A percentile compares a stretch with the other conserved stretches of the same genome.
Evolutionary conservation across 768 basidiomycete species (phyloP).

Genomic region (Phylloporus scabripes): DNA sequence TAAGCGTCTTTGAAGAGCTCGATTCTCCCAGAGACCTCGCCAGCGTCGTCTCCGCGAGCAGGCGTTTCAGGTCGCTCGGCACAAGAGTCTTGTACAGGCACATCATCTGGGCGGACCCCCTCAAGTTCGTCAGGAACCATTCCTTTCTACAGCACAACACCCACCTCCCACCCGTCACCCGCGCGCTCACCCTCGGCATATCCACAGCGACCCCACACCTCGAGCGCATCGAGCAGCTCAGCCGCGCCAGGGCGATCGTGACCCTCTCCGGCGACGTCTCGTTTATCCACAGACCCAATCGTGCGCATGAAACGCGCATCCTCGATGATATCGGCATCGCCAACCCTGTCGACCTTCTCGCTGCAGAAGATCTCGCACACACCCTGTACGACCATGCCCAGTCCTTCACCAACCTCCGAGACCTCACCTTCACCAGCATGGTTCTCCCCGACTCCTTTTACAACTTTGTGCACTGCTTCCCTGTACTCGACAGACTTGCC

Average conservation of each 20-base stretch:
- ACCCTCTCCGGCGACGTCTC: constrained; percentile 14
- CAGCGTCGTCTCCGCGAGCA: constrained; percentile 28
- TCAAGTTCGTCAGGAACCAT: constrained; percentile 23
- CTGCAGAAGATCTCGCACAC: constrained; percentile 11
- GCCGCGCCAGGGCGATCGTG: constrained; percentile 22
- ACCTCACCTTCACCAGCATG: constrained; percentile 35
- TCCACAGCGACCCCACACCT: constrained; percentile 16
- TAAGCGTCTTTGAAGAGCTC: constrained; percentile 34
- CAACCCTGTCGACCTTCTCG: constrained; percentile 20
- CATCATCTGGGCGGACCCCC: constrained; percentile 31
- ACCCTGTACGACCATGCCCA: constrained; percentile 16
- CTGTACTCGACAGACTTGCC: constrained; percentile 33
- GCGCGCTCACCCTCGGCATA: constrained; percentile 24
- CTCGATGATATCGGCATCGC: constrained; percentile 19
- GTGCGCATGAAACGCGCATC: constrained; percentile 23
- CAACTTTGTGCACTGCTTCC: constrained; percentile 33
- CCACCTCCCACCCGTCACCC: constrained; percentile 10
- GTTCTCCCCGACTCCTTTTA: constrained; percentile 35
- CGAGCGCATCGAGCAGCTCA: constrained; percentile 27
- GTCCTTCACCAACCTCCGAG: constrained; percentile 33
- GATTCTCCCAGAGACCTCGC: constrained; percentile 28
- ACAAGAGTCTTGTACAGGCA: constrained; percentile 30
- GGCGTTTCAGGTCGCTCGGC: constrained; percentile 28
- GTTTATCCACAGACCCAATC: constrained; percentile 12
- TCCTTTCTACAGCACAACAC: constrained; percentile 9